Evolutionary conservation across 2,329 filamentous ascomycete species (phyloP).

Genomic region (Fusarium gaditjirri): DNA sequence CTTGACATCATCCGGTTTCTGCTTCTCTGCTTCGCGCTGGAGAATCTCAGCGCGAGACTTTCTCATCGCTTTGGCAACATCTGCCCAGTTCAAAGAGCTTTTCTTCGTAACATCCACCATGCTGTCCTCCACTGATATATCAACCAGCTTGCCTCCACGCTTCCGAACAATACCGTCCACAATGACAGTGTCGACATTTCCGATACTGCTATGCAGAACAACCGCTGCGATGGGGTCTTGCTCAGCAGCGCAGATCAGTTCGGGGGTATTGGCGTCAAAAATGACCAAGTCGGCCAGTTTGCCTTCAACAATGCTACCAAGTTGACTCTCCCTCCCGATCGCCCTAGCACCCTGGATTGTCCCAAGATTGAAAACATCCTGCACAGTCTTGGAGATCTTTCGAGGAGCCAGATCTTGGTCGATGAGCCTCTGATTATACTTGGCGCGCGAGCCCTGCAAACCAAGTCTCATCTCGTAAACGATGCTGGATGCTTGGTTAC

Average conservation of each 20-base stretch:
- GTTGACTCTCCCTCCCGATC: background rate
- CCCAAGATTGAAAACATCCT: constrained; percentile 1
- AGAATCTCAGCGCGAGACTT: background rate
- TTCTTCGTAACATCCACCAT: background rate
- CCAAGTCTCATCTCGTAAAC: constrained; percentile 12
- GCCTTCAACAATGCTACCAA: constrained; percentile 4
- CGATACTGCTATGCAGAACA: constrained; percentile 9
- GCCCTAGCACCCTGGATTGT: constrained; percentile 8
- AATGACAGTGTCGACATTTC: constrained; percentile 3
- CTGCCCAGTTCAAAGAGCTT: background rate
- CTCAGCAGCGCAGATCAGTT: constrained; percentile 2
- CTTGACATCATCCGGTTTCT: background rate
- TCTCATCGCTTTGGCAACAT: background rate
- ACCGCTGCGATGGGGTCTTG: background rate
- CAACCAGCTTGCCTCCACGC: background rate
- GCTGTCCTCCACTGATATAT: background rate
- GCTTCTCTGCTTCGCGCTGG: background rate
- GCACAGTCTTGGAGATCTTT: background rate
- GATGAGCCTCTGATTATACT: background rate
- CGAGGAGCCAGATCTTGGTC: background rate
- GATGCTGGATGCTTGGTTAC: constrained; percentile 9
- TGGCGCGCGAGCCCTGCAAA: background rate
- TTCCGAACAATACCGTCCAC: constrained; percentile 1
- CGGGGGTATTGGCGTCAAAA: constrained; percentile 1
- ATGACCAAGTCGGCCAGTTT: constrained; percentile 2